Conservation (phyloP, 2,329 filamentous ascomycete species). For the Venturia aucupariae region DNA sequence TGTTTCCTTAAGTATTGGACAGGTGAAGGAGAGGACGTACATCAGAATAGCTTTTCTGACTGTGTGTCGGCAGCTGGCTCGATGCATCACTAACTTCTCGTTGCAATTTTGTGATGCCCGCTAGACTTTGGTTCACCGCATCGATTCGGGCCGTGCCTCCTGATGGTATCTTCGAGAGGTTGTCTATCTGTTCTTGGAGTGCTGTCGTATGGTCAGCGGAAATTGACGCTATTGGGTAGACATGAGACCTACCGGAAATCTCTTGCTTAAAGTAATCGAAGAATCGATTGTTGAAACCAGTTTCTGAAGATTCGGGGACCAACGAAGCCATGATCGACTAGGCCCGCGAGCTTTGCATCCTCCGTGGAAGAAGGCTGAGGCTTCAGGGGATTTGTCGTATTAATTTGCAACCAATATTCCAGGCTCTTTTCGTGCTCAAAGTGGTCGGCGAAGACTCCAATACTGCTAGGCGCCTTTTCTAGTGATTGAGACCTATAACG, state of each 20-base stretch:
- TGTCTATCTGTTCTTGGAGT: constrained; percentile 66
- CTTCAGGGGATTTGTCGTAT: background rate
- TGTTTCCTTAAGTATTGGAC: no score
- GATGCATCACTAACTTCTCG: constrained; percentile 78
- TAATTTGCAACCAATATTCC: background rate
- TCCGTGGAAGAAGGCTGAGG: background rate
- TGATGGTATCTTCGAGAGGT: constrained; percentile 52
- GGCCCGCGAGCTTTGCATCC: background rate
- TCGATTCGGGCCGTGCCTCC: constrained; percentile 68
- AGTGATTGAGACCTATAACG: background rate
- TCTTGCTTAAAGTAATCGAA: constrained; percentile 75
- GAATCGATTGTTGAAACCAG: constrained; percentile 56
- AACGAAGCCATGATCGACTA: background rate
- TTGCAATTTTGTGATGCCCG: constrained; percentile 69
- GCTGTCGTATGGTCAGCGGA: constrained; percentile 39
- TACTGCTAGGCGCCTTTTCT: background rate
- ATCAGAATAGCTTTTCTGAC: constrained; percentile 69
- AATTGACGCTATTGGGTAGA: constrained; percentile 13
- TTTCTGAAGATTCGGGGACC: constrained; percentile 19
- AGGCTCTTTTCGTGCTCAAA: background rate
- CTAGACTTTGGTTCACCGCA: constrained; percentile 70
- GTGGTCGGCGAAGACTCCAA: background rate
- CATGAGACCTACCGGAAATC: constrained; percentile 49
- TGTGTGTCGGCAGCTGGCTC: constrained; percentile 76
- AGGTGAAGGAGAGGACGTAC: background rate